A percentile compares a stretch with the other conserved stretches of the same genome.
Conservation (phyloP, 371 early-diverging fungal species). For the Syncephalastrum monosporum region DNA sequence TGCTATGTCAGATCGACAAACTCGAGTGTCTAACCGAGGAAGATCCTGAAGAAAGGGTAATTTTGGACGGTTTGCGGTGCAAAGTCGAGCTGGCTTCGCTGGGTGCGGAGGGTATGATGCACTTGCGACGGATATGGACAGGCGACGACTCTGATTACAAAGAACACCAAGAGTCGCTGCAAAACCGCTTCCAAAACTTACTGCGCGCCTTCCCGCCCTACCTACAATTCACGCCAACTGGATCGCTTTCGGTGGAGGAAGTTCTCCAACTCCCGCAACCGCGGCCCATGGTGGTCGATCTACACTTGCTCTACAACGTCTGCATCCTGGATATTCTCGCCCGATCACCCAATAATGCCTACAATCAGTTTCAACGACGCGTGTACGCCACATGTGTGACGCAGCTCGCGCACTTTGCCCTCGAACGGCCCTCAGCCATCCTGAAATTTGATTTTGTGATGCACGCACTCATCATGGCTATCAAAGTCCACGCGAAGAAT, state of each 20-base stretch:
- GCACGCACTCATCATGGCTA: constrained; percentile 24
- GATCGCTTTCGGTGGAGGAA: constrained; percentile 17
- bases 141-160: constrained; percentile 1
- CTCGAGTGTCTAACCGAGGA: constrained; percentile 5
- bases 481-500: constrained; percentile 27
- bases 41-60: constrained; percentile 12
- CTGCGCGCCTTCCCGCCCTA: constrained; percentile 20
- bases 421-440: constrained; percentile 24
- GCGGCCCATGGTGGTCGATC: constrained; percentile 18
- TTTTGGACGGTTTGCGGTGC: constrained; percentile 3
- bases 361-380: constrained; percentile 21
- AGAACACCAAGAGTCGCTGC: background rate
- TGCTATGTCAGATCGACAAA: constrained; percentile 10
- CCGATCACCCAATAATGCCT: constrained; percentile 18
- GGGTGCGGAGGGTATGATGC: constrained; percentile 8
- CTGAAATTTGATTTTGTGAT: constrained; percentile 33
- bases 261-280: constrained; percentile 25
- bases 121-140: background rate
- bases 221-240: constrained; percentile 32
- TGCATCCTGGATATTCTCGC: constrained; percentile 15
- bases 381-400: constrained; percentile 33
- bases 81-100: constrained; percentile 11
- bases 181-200: constrained; percentile 9
- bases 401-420: constrained; percentile 28
- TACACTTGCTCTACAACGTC: constrained; percentile 27